Conservation (phyloP, 345 rosid species). For the Eucalyptus albens region DNA sequence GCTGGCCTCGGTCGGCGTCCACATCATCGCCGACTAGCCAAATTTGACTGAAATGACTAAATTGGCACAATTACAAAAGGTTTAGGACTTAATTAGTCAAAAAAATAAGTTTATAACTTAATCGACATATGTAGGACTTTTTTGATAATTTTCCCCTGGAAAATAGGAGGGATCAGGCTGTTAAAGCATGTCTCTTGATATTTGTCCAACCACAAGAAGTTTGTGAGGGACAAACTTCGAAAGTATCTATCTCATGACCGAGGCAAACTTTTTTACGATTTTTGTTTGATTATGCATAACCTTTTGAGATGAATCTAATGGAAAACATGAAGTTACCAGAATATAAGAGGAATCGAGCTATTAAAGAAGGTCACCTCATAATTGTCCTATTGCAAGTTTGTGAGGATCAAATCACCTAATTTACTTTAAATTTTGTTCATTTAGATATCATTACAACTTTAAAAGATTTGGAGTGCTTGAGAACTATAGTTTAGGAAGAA, state of each 20-base stretch:
- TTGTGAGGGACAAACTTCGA: neutral
- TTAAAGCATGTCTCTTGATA: neutral
- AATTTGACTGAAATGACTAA: rapidly evolving
- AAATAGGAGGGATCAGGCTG: neutral
- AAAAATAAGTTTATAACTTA: too few species aligned
- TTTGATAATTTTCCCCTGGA: too few species aligned
- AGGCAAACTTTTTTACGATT: neutral
- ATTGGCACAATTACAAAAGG: rapidly evolving
- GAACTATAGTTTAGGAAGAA: neutral
- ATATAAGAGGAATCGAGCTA: neutral
- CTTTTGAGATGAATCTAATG: neutral
- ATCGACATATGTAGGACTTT: rapidly evolving
- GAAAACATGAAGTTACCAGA: neutral
- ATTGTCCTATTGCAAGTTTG: neutral
- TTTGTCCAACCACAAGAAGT: neutral
- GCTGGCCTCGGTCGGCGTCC: rapidly evolving
- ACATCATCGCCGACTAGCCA: rapidly evolving
- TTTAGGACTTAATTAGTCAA: too few species aligned
- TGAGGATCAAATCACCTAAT: neutral
- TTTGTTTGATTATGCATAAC: neutral
- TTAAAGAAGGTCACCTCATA: neutral
- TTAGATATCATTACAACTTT: neutral
- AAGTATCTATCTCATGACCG: neutral
- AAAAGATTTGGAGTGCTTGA: neutral
- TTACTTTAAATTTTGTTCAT: neutral